Percentiles rank a stretch among this genome's conserved stretches.
These are phyloP conservation scores for Plasmodium knowlesi DNA, from an alignment of 169 alveolate genomes.

Conservation along the genomic window DNA sequence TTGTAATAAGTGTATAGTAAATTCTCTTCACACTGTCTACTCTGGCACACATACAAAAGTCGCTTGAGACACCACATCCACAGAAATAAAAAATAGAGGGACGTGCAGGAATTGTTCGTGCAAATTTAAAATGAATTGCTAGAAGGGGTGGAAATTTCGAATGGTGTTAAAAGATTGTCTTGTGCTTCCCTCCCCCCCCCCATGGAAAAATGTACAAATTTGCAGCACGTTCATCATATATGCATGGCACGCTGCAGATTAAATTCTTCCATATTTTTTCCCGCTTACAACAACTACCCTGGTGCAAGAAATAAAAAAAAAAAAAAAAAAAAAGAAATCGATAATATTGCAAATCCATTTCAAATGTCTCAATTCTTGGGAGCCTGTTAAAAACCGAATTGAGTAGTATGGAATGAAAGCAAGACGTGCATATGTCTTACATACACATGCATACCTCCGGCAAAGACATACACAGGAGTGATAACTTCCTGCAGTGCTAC, in stretches of 20 bases:
- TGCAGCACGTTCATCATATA: neutral
- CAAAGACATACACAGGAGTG: neutral
- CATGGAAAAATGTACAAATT: neutral
- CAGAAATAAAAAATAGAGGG: neutral
- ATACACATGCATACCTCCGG: no score
- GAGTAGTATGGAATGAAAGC: neutral
- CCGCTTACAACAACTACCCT: neutral
- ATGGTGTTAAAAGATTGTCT: neutral
- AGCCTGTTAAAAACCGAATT: neutral
- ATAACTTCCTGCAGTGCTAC: neutral
- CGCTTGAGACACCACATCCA: neutral
- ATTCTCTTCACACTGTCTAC: neutral
- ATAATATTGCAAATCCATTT: neutral
- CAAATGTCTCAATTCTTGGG: neutral
- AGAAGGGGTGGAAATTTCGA: neutral
- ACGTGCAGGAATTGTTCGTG: neutral
- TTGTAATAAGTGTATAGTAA: neutral
- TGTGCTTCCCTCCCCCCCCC: neutral
- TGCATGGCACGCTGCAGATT: neutral
- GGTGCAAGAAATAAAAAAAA: neutral
- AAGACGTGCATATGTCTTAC: neutral
- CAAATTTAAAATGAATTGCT: neutral
- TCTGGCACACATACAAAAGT: neutral
- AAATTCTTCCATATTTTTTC: neutral
- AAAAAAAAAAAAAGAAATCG: neutral